Evolutionary conservation across 2,329 filamentous ascomycete species (phyloP).

Genomic region (Colletotrichum limetticola): DNA sequence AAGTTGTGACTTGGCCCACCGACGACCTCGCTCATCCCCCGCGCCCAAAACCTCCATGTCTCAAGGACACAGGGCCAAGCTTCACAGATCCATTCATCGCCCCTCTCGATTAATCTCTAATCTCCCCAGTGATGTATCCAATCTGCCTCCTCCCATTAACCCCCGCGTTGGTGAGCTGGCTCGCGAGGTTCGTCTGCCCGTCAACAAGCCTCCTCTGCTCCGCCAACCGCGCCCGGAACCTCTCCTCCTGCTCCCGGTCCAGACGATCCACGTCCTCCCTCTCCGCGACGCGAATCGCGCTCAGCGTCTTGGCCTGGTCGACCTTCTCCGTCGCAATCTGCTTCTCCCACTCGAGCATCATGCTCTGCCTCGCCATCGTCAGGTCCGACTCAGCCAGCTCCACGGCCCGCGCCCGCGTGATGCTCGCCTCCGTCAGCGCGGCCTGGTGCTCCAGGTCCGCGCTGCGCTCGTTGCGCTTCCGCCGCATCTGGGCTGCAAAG

Average conservation of each 20-base stretch:
- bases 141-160: constrained; percentile 59
- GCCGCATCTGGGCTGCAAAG: constrained; percentile 49
- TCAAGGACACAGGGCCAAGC: neutral
- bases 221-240: constrained; percentile 57
- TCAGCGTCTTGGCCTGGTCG: constrained; percentile 60
- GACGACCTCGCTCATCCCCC: neutral
- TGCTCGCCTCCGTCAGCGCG: constrained; percentile 56
- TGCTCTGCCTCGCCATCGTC: constrained; percentile 55
- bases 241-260: constrained; percentile 57
- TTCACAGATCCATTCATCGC: neutral
- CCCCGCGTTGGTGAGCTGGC: constrained; percentile 44
- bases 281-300: constrained; percentile 60
- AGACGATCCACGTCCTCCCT: constrained; percentile 61
- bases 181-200: constrained; percentile 52
- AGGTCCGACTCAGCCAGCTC: constrained; percentile 59
- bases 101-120: constrained; percentile 47
- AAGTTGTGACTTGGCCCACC: neutral
- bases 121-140: constrained; percentile 65
- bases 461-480: constrained; percentile 48
- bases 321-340: constrained; percentile 57
- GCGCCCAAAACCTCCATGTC: neutral
- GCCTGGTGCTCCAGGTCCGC: constrained; percentile 58
- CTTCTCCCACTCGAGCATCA: constrained; percentile 61
- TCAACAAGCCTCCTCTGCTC: constrained; percentile 64
- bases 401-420: constrained; percentile 55